phyloP scores from a whole-genome alignment of 257 asterid species.

The Linaria vulgaris region DNA sequence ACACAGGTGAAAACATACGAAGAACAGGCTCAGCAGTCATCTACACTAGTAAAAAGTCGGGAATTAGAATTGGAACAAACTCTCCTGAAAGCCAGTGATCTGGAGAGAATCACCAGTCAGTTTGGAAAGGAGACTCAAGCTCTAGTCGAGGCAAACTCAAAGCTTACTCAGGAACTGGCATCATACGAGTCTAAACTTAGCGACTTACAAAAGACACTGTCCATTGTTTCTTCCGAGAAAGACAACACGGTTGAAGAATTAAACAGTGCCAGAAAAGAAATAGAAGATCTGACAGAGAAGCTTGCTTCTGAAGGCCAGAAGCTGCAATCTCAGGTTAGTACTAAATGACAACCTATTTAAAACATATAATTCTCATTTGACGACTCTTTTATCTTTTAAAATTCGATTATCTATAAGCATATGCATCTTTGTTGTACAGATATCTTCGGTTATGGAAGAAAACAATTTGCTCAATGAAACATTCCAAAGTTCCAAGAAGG shows the following conservation, averaged over 20 bases:
- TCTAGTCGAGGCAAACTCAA: constrained; percentile 49
- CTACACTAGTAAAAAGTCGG: constrained; percentile 42
- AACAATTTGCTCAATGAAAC: constrained; percentile 64
- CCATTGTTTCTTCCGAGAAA: constrained; percentile 47
- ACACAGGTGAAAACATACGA: constrained; percentile 53
- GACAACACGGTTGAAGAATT: constrained; percentile 43
- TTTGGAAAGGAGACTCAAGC: constrained; percentile 51
- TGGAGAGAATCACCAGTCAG: constrained; percentile 43
- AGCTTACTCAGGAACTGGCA: constrained; percentile 60
- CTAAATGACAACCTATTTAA: neutral
- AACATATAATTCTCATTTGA: neutral
- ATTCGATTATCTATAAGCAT: constrained; percentile 7
- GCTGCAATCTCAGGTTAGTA: constrained; percentile 75
- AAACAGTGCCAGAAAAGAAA: constrained; percentile 45
- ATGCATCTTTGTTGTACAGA: constrained; percentile 38
- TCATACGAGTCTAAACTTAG: constrained; percentile 50
- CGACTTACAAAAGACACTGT: constrained; percentile 43
- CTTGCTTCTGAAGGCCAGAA: constrained; percentile 66
- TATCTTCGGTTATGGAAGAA: constrained; percentile 72
- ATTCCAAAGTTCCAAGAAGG: constrained; percentile 65
- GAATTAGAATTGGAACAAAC: constrained; percentile 58
- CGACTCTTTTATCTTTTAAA: constrained; percentile 1
- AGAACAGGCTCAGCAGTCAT: constrained; percentile 56
- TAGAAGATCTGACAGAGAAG: constrained; percentile 55
- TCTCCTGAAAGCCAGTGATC: constrained; percentile 44